Evolutionary conservation across 495 filamentous ascomycete species (phyloP).

Genomic region (Antarctomyces pellizariae): DNA sequence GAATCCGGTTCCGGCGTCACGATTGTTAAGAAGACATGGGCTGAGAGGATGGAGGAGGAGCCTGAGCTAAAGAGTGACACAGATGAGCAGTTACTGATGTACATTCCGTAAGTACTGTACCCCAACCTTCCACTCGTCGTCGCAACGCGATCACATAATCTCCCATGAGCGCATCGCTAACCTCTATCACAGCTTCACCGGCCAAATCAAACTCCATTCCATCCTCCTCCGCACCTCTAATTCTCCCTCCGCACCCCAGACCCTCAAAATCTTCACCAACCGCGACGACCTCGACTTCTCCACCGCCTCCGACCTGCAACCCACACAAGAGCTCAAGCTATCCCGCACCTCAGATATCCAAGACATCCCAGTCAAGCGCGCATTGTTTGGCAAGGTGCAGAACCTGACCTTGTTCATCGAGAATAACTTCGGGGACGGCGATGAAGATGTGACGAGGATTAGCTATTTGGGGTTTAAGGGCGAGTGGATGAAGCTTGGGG

Average conservation of each 20-base stretch:
- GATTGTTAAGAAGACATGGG: conserved; percentile 79
- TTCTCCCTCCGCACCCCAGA: conserved; percentile 48
- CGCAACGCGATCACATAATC: not conserved
- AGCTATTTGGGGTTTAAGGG: conserved; percentile 83
- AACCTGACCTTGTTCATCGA: conserved; percentile 65
- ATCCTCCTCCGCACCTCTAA: conserved; percentile 61
- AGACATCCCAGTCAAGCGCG: conserved; percentile 66
- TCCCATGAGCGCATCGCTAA: conserved; percentile 2
- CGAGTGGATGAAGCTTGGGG: conserved; percentile 64
- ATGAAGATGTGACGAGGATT: conserved; percentile 55
- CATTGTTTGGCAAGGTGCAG: conserved; percentile 62
- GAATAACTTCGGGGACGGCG: conserved; percentile 41
- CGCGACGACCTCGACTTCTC: conserved; percentile 67
- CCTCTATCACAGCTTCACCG: conserved; percentile 50
- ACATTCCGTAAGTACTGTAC: conserved; percentile 49
- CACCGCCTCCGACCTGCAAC: conserved; percentile 37
- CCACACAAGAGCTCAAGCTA: conserved; percentile 60
- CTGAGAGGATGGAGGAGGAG: conserved; percentile 41
- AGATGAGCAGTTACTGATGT: conserved; percentile 84
- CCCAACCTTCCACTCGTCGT: conserved; percentile 3
- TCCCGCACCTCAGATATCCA: conserved; percentile 61
- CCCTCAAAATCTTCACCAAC: conserved; percentile 68
- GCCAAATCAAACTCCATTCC: conserved; percentile 75
- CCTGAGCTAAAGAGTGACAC: conserved; percentile 64
- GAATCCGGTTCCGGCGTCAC: conserved; percentile 38